Evolutionary conservation across 139 green algal species (phyloP).

Genomic region (Nannochloris sp.): DNA sequence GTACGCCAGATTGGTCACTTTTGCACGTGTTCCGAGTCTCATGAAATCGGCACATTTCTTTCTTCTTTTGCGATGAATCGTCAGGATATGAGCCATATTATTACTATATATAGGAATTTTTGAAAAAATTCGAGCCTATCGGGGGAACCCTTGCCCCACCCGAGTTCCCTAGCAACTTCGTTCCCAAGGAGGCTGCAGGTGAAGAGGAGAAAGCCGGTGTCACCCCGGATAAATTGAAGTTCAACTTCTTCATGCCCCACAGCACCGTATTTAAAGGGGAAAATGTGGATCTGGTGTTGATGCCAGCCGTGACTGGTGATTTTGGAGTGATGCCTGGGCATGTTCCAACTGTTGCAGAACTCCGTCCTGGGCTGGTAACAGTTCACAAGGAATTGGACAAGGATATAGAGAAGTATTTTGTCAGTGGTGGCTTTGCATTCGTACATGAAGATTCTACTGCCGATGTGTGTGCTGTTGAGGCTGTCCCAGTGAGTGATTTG

Average conservation of each 20-base stretch:
- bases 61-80: neutral
- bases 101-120: slow-evolving; percentile 26
- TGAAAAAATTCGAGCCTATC: slow-evolving; percentile 28
- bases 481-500: slow-evolving; percentile 63
- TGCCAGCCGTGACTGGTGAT: slow-evolving; percentile 73
- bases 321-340: slow-evolving; percentile 84
- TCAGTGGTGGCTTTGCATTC: slow-evolving; percentile 78
- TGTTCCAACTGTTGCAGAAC: slow-evolving; percentile 77
- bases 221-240: slow-evolving; percentile 62
- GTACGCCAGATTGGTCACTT: neutral
- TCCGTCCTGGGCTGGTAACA: slow-evolving; percentile 68
- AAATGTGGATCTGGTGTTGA: slow-evolving; percentile 67
- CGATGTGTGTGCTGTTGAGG: slow-evolving; percentile 77
- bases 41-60: neutral
- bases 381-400: slow-evolving; percentile 73
- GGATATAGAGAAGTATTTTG: slow-evolving; percentile 73
- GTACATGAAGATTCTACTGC: slow-evolving; percentile 68
- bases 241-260: slow-evolving; percentile 79
- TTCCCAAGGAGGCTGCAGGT: slow-evolving; percentile 6
- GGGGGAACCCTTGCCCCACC: slow-evolving; percentile 19
- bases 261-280: slow-evolving; percentile 23
- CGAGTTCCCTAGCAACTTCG: slow-evolving; percentile 39
- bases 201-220: slow-evolving; percentile 10
- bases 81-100: neutral
- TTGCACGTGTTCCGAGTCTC: neutral